Base-by-base conservation (phyloP, 805 yeast genomes). In the Jamesozyma spencerorum region DNA sequence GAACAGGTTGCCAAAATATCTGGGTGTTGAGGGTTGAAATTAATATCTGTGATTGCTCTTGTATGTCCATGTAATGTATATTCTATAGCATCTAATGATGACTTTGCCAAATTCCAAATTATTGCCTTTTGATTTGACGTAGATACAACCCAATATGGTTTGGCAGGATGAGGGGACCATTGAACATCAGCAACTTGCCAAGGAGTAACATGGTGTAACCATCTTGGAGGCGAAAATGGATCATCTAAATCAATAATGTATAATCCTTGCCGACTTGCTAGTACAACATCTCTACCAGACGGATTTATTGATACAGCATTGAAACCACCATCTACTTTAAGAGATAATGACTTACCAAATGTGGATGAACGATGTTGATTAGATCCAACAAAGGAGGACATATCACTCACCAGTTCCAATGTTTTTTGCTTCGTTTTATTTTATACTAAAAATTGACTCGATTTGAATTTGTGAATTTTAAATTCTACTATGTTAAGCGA, bases 151-250 rank as follows among this genome's bases (percentile, higher is more conserved):
- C 97, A 88, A 5, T 81, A 70, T 1, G 95, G 90, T 48, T 84
- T 85, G 2, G 79, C 71, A 5, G 73, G 69, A 57, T 92, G 97
- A 0, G 97, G 96, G 2, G 94, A 85, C 97, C 98, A 92, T 60
- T 92, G 97, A 1, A 90, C 97, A 58, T 90, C 97, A 0, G 98
- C 96, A 3, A 92, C 98, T 60, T 92, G 97, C 97, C 97, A 92
- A 0, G 94, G 79, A 0, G 97, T 90, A 28, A 79, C 71, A 55
- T 92, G 96, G 41, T 80, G 94, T 13, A 92, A 72, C 88, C 94
- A 86, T 43, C 98, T 68, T 0, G 98, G 98, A 1, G 94, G 87
- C 0, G 90, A 77, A 62, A 85, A 90, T 1, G 97, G 98, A 58
- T 92, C 96, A 54, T 90, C 95, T 32, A 92, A 63, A 62, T 92